A percentile compares a stretch with the other conserved stretches of the same genome.
Conservation (phyloP, 495 filamentous ascomycete genomes). For the Haplographium delicatum region DNA sequence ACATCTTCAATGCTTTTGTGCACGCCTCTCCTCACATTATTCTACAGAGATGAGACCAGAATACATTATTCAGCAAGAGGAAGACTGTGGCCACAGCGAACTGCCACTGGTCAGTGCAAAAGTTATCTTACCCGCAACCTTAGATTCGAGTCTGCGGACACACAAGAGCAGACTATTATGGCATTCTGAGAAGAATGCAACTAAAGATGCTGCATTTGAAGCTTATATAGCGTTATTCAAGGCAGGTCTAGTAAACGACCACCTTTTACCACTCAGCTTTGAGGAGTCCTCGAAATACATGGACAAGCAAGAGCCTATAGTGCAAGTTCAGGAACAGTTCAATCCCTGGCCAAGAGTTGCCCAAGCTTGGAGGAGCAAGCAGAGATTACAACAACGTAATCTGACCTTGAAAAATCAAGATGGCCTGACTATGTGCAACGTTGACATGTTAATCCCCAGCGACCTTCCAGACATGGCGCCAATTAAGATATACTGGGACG, state of each 20-base stretch:
- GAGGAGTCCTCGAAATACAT: neutral
- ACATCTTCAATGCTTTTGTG: conserved; percentile 80
- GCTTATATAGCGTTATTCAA: conserved; percentile 60
- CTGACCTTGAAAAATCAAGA: conserved; percentile 2
- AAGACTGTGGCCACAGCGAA: neutral
- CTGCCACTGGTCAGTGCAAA: conserved; percentile 9
- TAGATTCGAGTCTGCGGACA: conserved; percentile 55
- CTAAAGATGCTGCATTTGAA: conserved; percentile 76
- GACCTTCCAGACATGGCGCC: conserved; percentile 34
- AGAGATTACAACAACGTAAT: conserved; percentile 6
- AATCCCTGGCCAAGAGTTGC: conserved; percentile 64
- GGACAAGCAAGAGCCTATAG: conserved; percentile 21
- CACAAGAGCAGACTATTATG: conserved; percentile 49
- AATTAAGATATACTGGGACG: conserved; percentile 46
- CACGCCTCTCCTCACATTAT: conserved; percentile 46
- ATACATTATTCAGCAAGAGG: conserved; percentile 32
- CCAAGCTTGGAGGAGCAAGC: conserved; percentile 21
- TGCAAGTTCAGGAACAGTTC: conserved; percentile 48
- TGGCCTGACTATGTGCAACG: conserved; percentile 1
- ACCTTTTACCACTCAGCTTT: conserved; percentile 11
- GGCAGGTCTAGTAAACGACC: conserved; percentile 63
- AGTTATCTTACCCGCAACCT: conserved; percentile 58
- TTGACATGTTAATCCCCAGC: conserved; percentile 32
- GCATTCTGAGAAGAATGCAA: conserved; percentile 66
- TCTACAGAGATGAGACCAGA: conserved; percentile 44